A percentile compares a stretch with the other conserved stretches of the same genome.
These are phyloP conservation scores for Xylariales sp. DNA, from an alignment of 2,329 filamentous ascomycete genomes.

Conservation along the genomic window DNA sequence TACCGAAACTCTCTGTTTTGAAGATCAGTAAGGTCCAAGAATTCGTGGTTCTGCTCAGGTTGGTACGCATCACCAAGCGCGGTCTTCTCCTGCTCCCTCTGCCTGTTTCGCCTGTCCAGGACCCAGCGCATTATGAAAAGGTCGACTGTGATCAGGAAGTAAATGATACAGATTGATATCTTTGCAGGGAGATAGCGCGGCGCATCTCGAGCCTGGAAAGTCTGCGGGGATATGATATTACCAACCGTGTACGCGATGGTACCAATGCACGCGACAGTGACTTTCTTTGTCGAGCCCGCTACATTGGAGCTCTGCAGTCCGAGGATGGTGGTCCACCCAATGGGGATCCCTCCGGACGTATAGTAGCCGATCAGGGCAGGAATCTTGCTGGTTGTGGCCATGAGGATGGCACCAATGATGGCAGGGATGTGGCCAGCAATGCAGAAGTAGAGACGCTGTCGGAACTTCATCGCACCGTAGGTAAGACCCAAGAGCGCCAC, in stretches of 20 bases:
- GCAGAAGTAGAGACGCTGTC: conserved; percentile 27
- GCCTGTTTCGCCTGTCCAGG: conserved; percentile 20
- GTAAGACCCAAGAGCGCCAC: conserved; percentile 29
- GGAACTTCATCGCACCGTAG: conserved; percentile 28
- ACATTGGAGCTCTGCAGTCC: conserved; percentile 30
- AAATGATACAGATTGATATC: conserved; percentile 18
- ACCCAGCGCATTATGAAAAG: conserved; percentile 24
- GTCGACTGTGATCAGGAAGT: conserved; percentile 22
- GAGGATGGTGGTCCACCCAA: conserved; percentile 32
- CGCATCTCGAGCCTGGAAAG: conserved; percentile 30
- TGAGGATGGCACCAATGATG: conserved; percentile 30
- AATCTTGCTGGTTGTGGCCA: conserved; percentile 30
- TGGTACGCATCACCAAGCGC: conserved; percentile 16
- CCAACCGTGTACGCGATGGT: conserved; percentile 32
- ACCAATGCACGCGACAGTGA: conserved; percentile 27
- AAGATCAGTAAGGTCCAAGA: conserved; percentile 21
- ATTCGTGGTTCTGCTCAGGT: conserved; percentile 26
- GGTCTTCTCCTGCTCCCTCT: conserved; percentile 20
- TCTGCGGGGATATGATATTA: conserved; percentile 37
- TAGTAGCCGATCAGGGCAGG: conserved; percentile 32
- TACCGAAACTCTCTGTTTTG: conserved; percentile 22
- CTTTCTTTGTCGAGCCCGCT: conserved; percentile 30
- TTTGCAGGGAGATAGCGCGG: conserved; percentile 17
- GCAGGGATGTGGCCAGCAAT: conserved; percentile 29
- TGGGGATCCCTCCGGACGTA: conserved; percentile 29